Evolutionary conservation across 495 filamentous ascomycete species (phyloP).

Genomic region (Aspergillus carlsbadensis): DNA sequence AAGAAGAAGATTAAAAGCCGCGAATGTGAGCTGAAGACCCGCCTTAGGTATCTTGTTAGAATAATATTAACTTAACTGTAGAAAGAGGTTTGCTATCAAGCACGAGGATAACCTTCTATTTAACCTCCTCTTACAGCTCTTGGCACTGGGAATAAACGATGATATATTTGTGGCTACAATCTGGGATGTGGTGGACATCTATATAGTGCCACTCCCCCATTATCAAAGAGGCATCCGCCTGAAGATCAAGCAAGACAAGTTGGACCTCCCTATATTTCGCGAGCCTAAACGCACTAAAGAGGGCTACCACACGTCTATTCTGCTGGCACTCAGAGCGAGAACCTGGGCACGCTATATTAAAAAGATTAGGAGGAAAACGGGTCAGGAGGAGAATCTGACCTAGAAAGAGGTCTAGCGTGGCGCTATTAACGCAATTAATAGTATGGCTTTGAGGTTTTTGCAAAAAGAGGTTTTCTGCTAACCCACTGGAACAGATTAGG

Average conservation of each 20-base stretch:
- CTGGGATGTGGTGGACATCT: slow-evolving; percentile 10
- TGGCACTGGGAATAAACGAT: slow-evolving; percentile 6
- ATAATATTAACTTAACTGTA: not conserved
- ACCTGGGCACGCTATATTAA: slow-evolving; percentile 15
- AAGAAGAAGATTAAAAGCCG: not conserved
- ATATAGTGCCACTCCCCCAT: slow-evolving; percentile 10
- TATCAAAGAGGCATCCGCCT: slow-evolving; percentile 7
- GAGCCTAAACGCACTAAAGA: slow-evolving; percentile 6
- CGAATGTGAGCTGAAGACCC: not conserved
- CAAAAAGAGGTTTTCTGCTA: no score
- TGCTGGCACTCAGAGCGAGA: slow-evolving; percentile 4
- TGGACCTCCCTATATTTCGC: slow-evolving; percentile 13
- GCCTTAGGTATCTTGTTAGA: no score
- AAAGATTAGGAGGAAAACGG: slow-evolving; percentile 3
- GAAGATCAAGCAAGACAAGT: slow-evolving; percentile 12
- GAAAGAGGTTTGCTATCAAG: slow-evolving; percentile 16
- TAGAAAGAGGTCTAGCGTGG: slow-evolving; percentile 13
- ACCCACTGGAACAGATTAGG: no score
- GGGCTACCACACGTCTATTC: slow-evolving; percentile 2
- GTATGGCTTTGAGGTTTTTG: slow-evolving; percentile 10
- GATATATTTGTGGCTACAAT: slow-evolving; percentile 12
- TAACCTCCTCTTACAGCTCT: slow-evolving; percentile 12
- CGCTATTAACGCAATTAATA: slow-evolving; percentile 16
- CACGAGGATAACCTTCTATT: slow-evolving; percentile 13
- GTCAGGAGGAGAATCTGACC: slow-evolving; percentile 12